These are phyloP conservation scores for Chaetomium fimeti DNA, from an alignment of 495 filamentous ascomycete genomes.

Conservation along the genomic window DNA sequence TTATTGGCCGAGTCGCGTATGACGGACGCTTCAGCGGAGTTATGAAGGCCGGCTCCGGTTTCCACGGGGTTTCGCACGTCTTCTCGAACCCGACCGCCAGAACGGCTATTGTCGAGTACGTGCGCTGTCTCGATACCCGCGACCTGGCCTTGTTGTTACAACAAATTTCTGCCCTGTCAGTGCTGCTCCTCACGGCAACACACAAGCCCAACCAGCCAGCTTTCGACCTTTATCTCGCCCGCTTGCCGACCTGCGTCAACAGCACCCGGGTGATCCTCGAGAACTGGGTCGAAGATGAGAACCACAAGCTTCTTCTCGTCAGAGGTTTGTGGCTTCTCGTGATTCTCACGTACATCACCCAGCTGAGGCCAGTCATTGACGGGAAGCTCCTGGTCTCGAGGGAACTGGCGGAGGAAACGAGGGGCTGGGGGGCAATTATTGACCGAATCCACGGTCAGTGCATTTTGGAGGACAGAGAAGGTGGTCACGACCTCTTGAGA, in stretches of 20 bases:
- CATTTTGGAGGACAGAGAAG: conserved; percentile 6
- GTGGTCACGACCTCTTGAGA: conserved; percentile 27
- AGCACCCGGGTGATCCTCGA: conserved; percentile 28
- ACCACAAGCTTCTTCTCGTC: conserved; percentile 23
- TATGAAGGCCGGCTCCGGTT: conserved; percentile 34
- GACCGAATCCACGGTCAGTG: conserved; percentile 12
- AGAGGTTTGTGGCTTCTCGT: conserved; percentile 36
- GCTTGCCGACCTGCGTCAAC: conserved; percentile 29
- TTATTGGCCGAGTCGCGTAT: conserved; percentile 28
- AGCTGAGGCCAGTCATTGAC: conserved; percentile 35
- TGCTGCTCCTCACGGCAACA: conserved; percentile 26
- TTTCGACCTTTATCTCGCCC: conserved; percentile 35
- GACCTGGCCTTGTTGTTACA: conserved; percentile 20
- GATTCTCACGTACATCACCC: conserved; percentile 33
- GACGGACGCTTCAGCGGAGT: conserved; percentile 33
- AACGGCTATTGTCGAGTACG: conserved; percentile 30
- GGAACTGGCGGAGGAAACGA: conserved; percentile 10
- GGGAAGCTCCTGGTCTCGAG: conserved; percentile 20
- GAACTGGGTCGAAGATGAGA: conserved; percentile 18
- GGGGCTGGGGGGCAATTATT: conserved; percentile 25
- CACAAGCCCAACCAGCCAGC: conserved; percentile 30
- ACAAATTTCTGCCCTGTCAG: conserved; percentile 30
- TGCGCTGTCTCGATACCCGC: conserved; percentile 29
- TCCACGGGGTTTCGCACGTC: conserved; percentile 25
- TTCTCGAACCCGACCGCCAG: conserved; percentile 23